A percentile compares a stretch with the other conserved stretches of the same genome.
Evolutionary conservation across 2,329 filamentous ascomycete genomes (phyloP).

Genomic region (Hysterium pulicare): DNA sequence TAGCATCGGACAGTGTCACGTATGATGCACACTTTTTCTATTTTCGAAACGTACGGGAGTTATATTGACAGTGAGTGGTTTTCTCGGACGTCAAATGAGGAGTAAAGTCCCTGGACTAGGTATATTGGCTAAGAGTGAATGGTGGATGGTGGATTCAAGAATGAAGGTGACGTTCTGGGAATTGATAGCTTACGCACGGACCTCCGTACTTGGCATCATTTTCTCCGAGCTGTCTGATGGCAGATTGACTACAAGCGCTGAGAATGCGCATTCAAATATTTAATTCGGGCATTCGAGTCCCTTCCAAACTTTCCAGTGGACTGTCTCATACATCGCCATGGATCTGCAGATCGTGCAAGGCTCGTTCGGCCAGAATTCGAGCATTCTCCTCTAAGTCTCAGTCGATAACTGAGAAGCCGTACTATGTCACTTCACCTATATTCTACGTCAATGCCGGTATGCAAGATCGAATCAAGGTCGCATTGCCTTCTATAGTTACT

Average conservation of each 20-base stretch:
- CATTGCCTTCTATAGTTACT: constrained; percentile 1
- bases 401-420: constrained; percentile 63
- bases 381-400: constrained; percentile 15
- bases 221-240: too few relatives aligned
- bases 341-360: constrained; percentile 22
- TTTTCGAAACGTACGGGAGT: too few relatives aligned
- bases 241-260: background rate
- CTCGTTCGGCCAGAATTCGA: constrained; percentile 13
- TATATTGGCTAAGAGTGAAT: too few relatives aligned
- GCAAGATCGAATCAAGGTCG: constrained; percentile 13
- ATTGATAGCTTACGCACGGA: constrained; percentile 4
- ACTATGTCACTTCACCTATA: constrained; percentile 93
- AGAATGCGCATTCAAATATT: constrained; percentile 29
- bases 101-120: too few relatives aligned
- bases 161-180: too few relatives aligned
- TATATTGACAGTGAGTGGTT: too few relatives aligned
- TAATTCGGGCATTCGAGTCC: constrained; percentile 17
- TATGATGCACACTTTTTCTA: too few relatives aligned
- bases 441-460: constrained; percentile 97
- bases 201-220: constrained; percentile 1
- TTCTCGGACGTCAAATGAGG: too few relatives aligned
- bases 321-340: constrained; percentile 14
- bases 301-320: constrained; percentile 12
- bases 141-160: too few relatives aligned
- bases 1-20: too few relatives aligned